Evolutionary conservation across 2,329 filamentous ascomycete species (phyloP).

Genomic region (Coniochaeta sp.): DNA sequence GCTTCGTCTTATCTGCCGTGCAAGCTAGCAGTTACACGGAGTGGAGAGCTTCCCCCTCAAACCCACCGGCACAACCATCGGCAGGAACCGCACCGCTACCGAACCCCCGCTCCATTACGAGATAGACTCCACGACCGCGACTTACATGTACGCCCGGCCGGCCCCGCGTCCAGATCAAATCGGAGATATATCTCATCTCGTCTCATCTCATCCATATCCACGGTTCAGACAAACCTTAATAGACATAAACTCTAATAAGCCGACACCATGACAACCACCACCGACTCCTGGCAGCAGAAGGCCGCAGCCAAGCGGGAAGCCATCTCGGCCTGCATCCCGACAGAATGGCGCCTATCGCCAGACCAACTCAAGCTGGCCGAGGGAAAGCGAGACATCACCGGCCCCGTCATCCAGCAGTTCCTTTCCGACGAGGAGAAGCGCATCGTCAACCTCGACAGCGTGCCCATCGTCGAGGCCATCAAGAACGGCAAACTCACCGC

Average conservation of each 20-base stretch:
- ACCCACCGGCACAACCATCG: not conserved
- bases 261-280: not conserved
- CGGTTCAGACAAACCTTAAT: not conserved
- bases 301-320: slow-evolving; percentile 13
- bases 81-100: not conserved
- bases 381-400: slow-evolving; percentile 10
- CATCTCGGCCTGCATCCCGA: slow-evolving; percentile 11
- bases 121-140: not conserved
- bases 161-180: too few relatives aligned
- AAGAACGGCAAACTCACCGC: slow-evolving; percentile 24
- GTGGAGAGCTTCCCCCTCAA: too few relatives aligned
- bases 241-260: not conserved
- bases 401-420: slow-evolving; percentile 13
- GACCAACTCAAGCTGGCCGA: slow-evolving; percentile 10
- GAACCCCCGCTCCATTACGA: too few relatives aligned
- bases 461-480: slow-evolving; percentile 6
- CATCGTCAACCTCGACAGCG: slow-evolving; percentile 9
- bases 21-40: too few relatives aligned
- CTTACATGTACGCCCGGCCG: too few relatives aligned
- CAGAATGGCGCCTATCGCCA: slow-evolving; percentile 12
- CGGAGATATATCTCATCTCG: too few relatives aligned
- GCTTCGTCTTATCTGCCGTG: too few relatives aligned
- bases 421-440: slow-evolving; percentile 4
- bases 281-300: slow-evolving; percentile 10
- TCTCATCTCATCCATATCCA: not conserved